Conservation (phyloP, 768 basidiomycete species). For the Lentinus tigrinus region DNA sequence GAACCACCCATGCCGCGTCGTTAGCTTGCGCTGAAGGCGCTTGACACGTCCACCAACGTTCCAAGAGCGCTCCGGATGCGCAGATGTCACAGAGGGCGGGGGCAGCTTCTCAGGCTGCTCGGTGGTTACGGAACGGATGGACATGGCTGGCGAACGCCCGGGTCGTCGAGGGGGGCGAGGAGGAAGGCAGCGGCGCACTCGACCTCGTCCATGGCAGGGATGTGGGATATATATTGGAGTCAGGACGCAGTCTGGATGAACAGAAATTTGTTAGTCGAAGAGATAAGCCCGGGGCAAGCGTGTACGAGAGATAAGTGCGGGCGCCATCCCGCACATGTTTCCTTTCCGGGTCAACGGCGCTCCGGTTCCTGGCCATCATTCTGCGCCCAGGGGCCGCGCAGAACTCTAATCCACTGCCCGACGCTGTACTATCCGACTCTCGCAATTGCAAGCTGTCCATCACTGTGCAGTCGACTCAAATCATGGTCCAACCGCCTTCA, state of each 20-base stretch:
- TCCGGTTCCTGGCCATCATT: background rate
- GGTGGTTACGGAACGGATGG: conserved; percentile 24
- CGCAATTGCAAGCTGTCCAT: too few relatives aligned
- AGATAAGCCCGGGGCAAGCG: conserved; percentile 10
- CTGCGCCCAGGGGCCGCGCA: too few relatives aligned
- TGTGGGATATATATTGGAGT: conserved; percentile 5
- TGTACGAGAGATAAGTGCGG: too few relatives aligned
- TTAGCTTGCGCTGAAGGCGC: conserved; percentile 36
- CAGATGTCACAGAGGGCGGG: conserved; percentile 14
- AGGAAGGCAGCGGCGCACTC: background rate
- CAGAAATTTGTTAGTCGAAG: background rate
- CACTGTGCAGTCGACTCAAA: too few relatives aligned
- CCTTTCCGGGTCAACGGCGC: too few relatives aligned
- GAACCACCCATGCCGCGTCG: conserved; percentile 69
- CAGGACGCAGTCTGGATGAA: background rate
- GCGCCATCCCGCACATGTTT: too few relatives aligned
- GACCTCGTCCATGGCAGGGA: background rate
- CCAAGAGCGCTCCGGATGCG: background rate
- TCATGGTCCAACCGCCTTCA: too few relatives aligned
- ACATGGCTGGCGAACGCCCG: conserved; percentile 19
- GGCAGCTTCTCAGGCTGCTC: conserved; percentile 30
- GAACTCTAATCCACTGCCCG: too few relatives aligned
- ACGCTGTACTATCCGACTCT: too few relatives aligned
- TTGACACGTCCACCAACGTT: conserved; percentile 11
- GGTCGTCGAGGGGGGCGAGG: background rate